Percentiles rank a stretch among this genome's conserved stretches.
These are phyloP conservation scores for Fallopia convolvulus DNA, from an alignment of 148 eudicot species.

Conservation along the genomic window DNA sequence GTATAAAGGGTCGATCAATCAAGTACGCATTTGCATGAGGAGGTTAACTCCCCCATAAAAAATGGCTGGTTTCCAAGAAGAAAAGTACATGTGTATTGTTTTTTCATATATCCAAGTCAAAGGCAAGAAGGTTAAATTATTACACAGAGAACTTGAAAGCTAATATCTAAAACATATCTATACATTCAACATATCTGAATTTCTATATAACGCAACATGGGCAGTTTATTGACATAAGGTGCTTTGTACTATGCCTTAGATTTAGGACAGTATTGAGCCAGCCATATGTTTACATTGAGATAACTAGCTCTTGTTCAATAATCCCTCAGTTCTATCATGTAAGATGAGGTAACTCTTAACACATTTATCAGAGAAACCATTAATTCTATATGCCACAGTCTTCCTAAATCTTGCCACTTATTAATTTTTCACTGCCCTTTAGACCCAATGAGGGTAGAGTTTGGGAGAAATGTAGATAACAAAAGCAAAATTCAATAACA, in stretches of 20 bases:
- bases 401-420: not conserved
- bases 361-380: not conserved
- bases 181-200: not conserved
- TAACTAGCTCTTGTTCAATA: not conserved
- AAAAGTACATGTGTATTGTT: not conserved
- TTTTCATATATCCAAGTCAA: not conserved
- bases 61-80: not conserved
- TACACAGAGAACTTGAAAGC: not conserved
- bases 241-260: not conserved
- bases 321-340: not conserved
- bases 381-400: not conserved
- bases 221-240: not conserved
- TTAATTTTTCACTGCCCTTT: not conserved
- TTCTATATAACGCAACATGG: slow-evolving; percentile 1
- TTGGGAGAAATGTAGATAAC: not conserved
- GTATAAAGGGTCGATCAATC: not conserved
- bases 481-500: no score
- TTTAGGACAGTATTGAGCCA: not conserved
- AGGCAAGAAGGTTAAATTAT: not conserved
- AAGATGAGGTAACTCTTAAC: not conserved
- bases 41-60: not conserved
- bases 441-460: not conserved
- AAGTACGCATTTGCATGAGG: not conserved
- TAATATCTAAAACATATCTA: not conserved
- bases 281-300: not conserved